Base-by-base conservation (phyloP, 129 eudicot genomes). In the Saussurea involucrata region DNA sequence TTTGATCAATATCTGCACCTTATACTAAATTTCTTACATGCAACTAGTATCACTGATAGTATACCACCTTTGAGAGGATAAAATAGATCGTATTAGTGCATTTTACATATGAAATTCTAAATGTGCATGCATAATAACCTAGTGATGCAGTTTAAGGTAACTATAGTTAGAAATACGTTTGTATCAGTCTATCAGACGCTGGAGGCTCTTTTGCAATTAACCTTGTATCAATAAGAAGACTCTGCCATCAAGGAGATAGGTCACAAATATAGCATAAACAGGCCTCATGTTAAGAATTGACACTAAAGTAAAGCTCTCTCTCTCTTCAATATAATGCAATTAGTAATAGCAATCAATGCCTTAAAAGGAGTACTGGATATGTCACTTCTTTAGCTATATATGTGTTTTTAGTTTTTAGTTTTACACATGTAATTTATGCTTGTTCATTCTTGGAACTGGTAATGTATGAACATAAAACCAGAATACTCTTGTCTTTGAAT, bases 41-140 rank as follows among this genome's bases (percentile, higher is more conserved):
- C 76, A 73, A 75, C 44, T 34, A 44, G 63, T 83, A 70, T 53
- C n/a, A 28, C 65, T 81, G 63, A 73, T 75, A 70, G 34, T 78
- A 6, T 33, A 4, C 66, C n/a, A 8, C 22, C 55, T 36, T 66
- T 7, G 7, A 17, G 33, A 55, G 15, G 21, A 4, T 55, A 55
- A 76, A 61, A 65, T 69, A 53, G 69, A 69, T 49, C 57, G 53
- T 49, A 36, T 67, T 31, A 64, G 21, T 76, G 69, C 68, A 63
- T 74, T 20, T 32, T 76, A 21, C 36, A 66, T 34, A 31, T 68
- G 31, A 34, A 21, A 29, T 17, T 72, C 63, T 60, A 37, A 61
- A 42, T 68, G 53, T 71, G 17, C 9, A 58, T 20, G 2, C 44
- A 27, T 58, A 25, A 24, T 31, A 68, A 77, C 58, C 9, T 55